Evolutionary conservation across 2,329 filamentous ascomycete genomes (phyloP).

Genomic region (Chalaropsis ovoidea): DNA sequence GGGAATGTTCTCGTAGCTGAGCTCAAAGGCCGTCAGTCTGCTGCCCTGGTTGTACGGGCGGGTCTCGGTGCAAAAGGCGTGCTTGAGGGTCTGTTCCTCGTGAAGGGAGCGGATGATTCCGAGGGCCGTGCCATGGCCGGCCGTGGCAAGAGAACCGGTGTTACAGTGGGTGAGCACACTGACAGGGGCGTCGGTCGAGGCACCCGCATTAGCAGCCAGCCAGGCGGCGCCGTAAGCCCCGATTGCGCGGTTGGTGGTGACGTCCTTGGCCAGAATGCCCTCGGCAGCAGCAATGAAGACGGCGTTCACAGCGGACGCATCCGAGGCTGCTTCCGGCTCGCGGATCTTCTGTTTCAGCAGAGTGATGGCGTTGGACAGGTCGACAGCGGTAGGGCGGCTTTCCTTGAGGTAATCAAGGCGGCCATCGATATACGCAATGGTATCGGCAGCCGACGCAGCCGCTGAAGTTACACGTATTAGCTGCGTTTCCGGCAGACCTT

Average conservation of each 20-base stretch:
- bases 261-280: slow-evolving; percentile 75
- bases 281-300: slow-evolving; percentile 74
- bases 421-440: slow-evolving; percentile 60
- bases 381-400: slow-evolving; percentile 88
- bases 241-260: slow-evolving; percentile 77
- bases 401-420: slow-evolving; percentile 79
- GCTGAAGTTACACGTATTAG: slow-evolving; percentile 32
- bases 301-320: slow-evolving; percentile 46
- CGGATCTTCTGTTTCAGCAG: slow-evolving; percentile 61
- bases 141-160: slow-evolving; percentile 90
- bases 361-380: slow-evolving; percentile 78
- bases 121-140: slow-evolving; percentile 91
- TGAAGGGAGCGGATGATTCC: slow-evolving; percentile 84
- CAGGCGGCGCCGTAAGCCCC: slow-evolving; percentile 74
- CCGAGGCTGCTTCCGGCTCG: slow-evolving; percentile 37
- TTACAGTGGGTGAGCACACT: slow-evolving; percentile 97
- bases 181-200: slow-evolving; percentile 42
- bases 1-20: slow-evolving; percentile 88
- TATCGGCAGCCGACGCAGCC: slow-evolving; percentile 42
- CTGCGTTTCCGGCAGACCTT: background rate
- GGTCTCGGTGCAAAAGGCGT: slow-evolving; percentile 94
- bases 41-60: slow-evolving; percentile 97
- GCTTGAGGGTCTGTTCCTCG: slow-evolving; percentile 53
- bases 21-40: slow-evolving; percentile 85
- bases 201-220: slow-evolving; percentile 53